A percentile compares a stretch with the other conserved stretches of the same genome.
phyloP scores from a whole-genome alignment of 192 early-diverging fungal species.

The Gonapodya sp. region DNA sequence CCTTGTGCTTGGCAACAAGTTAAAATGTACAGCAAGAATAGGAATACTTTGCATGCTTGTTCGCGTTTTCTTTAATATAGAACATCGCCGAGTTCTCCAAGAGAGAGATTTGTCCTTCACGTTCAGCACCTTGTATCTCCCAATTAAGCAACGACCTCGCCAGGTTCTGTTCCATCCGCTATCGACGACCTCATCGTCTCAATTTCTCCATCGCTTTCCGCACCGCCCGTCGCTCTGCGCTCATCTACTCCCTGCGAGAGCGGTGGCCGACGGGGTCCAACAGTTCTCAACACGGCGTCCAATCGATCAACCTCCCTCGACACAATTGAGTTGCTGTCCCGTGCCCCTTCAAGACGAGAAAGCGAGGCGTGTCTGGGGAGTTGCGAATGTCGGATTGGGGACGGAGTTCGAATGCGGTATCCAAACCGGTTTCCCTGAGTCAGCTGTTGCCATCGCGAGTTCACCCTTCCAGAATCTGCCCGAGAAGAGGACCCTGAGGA shows the following conservation, averaged over 20 bases:
- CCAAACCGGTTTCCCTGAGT: neutral
- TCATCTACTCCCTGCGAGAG: no score
- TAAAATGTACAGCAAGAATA: no score
- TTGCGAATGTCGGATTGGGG: neutral
- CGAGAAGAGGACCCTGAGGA: neutral
- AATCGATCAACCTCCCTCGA: neutral
- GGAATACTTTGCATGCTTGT: no score
- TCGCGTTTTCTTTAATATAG: no score
- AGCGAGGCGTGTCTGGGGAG: neutral
- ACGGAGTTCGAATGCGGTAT: neutral
- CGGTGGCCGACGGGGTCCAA: neutral
- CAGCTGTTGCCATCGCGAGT: neutral
- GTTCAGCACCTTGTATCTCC: no score
- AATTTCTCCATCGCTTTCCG: neutral
- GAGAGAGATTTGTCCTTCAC: no score
- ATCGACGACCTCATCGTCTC: neutral
- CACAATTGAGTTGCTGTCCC: neutral
- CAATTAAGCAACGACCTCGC: neutral
- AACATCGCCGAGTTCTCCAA: no score
- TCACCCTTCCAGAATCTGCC: neutral
- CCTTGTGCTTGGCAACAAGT: no score
- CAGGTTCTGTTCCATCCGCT: neutral
- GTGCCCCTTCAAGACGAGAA: neutral
- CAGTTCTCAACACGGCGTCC: neutral
- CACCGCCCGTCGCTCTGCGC: neutral